Evolutionary conservation across 306 rosid species (phyloP).

Genomic region (Luffa aegyptiaca): DNA sequence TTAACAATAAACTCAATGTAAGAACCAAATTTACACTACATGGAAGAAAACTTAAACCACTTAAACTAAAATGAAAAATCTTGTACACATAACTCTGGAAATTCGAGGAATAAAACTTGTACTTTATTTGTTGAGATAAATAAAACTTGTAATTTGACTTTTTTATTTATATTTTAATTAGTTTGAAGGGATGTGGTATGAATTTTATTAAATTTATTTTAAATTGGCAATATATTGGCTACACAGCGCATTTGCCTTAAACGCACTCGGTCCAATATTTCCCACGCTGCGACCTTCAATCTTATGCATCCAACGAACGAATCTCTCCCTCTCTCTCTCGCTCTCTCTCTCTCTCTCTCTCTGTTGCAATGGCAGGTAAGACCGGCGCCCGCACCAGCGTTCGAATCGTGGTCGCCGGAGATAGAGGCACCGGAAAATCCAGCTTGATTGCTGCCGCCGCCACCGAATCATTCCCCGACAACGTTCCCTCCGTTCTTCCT

Average conservation of each 20-base stretch:
- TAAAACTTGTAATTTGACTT: too few species aligned
- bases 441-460: constrained; percentile 58
- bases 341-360: neutral
- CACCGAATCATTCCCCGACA: constrained; percentile 50
- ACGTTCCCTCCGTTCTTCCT: constrained; percentile 54
- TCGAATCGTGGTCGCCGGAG: constrained; percentile 66
- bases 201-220: neutral
- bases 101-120: too few species aligned
- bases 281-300: neutral
- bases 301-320: neutral
- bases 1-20: too few species aligned
- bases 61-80: too few species aligned
- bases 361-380: constrained; percentile 13
- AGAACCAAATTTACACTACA: too few species aligned
- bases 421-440: constrained; percentile 58
- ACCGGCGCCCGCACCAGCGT: constrained; percentile 30
- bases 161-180: neutral
- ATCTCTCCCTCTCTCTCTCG: neutral
- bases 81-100: too few species aligned
- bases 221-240: neutral
- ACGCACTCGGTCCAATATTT: neutral
- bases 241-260: neutral
- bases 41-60: too few species aligned
- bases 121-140: too few species aligned
- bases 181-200: neutral